Percentiles rank a stretch among this genome's conserved stretches.
These are phyloP conservation scores for Aspergillus carlsbadensis DNA, from an alignment of 495 filamentous ascomycete genomes.

Conservation along the genomic window DNA sequence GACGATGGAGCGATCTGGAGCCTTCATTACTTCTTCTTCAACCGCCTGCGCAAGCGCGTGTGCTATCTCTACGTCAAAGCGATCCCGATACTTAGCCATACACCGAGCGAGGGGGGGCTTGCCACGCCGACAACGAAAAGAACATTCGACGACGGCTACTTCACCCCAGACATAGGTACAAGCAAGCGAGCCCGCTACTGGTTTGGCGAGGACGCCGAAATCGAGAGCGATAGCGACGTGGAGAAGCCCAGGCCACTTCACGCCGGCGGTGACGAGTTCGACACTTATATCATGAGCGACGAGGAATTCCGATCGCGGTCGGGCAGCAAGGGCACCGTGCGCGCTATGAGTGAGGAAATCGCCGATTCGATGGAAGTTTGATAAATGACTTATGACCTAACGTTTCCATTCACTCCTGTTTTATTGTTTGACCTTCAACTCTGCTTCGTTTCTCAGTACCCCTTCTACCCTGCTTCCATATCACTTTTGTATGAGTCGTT, in stretches of 20 bases:
- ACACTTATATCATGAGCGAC: conserved; percentile 44
- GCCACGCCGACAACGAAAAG: conserved; percentile 47
- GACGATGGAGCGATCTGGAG: conserved; percentile 94
- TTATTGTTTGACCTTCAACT: background rate
- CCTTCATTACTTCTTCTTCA: conserved; percentile 96
- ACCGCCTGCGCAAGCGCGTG: conserved; percentile 87
- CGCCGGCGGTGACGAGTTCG: conserved; percentile 36
- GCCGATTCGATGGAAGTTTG: conserved; percentile 67
- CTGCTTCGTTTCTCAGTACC: conserved; percentile 1
- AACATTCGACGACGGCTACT: conserved; percentile 46
- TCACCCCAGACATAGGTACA: conserved; percentile 54
- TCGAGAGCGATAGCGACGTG: conserved; percentile 48
- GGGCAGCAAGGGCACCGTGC: conserved; percentile 50
- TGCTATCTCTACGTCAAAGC: conserved; percentile 90
- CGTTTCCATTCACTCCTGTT: background rate
- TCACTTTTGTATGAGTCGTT: conserved; percentile 8
- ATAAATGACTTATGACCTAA: conserved; percentile 15
- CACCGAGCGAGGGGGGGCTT: conserved; percentile 46
- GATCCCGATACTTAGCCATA: conserved; percentile 76
- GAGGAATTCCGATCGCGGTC: conserved; percentile 41
- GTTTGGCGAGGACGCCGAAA: conserved; percentile 64
- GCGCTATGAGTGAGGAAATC: conserved; percentile 73
- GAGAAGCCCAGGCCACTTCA: conserved; percentile 28
- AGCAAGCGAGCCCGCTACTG: conserved; percentile 80
- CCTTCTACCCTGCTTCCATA: conserved; percentile 6